Evolutionary conservation across 73 alveolate species (phyloP), one percentile per base, ranked within the genome.

Genomic region (Paramecium sonneborni): DNA sequence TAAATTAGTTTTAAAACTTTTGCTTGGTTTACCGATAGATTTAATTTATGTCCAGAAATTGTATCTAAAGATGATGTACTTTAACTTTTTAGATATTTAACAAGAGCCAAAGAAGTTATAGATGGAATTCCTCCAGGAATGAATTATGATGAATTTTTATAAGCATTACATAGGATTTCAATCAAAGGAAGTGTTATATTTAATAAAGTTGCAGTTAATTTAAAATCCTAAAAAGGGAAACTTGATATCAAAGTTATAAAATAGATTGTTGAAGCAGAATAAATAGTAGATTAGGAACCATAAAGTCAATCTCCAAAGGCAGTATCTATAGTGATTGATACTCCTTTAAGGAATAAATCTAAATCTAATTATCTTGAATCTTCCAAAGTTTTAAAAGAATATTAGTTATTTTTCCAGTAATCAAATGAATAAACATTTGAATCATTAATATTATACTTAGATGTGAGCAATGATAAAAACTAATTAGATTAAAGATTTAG

Each of bases 1-100:
- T 74, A 74, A 18, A 74, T 74, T 35, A 32, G 28, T 34, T 35
- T 30, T 18, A 74, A 74, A 35, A 74, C 87, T 1, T 74, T 74
- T 38, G 34, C 68, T 10, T 74, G 87, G 87, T 74, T 74, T 34
- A 38, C 87, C 0, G 87, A 74, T 74, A 14, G 87, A 18, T 74
- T 74, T 74, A 74, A 74, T 74, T 74, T 74, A n/a, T 35, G 62
- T 32, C 87, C 87, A 3, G 87, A 74, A 74, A 38, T 74, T 18
- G 58, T 74, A 30, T 14, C 39, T 35, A 74, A 21, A 32, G 87
- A 74, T 74, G 55, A 32, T 74, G 58, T 74, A 3, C 39, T 38
- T 30, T 30, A 24, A 32, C 39, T 35, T 1, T 74, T 30, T 74
- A 74, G 87, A 74, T 74, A 35, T 74, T 24, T 74, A 28, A 74